Percentiles rank a stretch among this genome's conserved stretches.
Evolutionary conservation across 23 red algal species (phyloP).

Genomic region (Gracilariopsis chorda): DNA sequence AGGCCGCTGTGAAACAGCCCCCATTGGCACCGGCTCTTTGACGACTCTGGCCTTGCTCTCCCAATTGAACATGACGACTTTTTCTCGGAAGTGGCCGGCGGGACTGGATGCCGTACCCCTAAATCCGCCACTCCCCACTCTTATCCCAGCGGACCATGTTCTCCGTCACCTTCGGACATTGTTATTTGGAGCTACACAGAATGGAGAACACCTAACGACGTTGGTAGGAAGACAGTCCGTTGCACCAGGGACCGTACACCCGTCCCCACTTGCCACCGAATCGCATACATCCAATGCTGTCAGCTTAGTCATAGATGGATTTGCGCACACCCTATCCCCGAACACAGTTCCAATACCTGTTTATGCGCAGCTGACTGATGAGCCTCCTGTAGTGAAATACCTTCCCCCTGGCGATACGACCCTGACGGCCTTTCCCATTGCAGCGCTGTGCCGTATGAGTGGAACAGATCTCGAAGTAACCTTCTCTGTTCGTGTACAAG

Average conservation of each 20-base stretch:
- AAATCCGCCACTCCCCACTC: background rate
- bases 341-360: conserved; percentile 5
- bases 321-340: background rate
- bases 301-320: conserved; percentile 4
- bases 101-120: background rate
- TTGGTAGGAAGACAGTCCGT: background rate
- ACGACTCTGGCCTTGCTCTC: too few species aligned
- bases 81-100: background rate
- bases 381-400: background rate
- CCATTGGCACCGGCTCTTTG: too few species aligned
- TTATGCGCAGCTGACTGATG: background rate
- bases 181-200: conserved; percentile 9
- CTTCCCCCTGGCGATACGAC: conserved; percentile 15
- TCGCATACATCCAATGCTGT: background rate
- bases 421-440: conserved; percentile 13
- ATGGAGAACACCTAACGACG: conserved; percentile 5
- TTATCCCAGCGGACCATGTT: background rate
- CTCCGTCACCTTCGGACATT: conserved; percentile 12
- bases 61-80: background rate
- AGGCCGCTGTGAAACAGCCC: too few species aligned
- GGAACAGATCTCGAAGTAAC: conserved; percentile 19
- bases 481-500: background rate
- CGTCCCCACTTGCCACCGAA: background rate
- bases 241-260: background rate
- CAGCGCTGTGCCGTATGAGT: background rate